Percentiles rank a stretch among this genome's conserved stretches.
Conservation (phyloP, 306 rosid genomes). For the Quercus rubra region DNA sequence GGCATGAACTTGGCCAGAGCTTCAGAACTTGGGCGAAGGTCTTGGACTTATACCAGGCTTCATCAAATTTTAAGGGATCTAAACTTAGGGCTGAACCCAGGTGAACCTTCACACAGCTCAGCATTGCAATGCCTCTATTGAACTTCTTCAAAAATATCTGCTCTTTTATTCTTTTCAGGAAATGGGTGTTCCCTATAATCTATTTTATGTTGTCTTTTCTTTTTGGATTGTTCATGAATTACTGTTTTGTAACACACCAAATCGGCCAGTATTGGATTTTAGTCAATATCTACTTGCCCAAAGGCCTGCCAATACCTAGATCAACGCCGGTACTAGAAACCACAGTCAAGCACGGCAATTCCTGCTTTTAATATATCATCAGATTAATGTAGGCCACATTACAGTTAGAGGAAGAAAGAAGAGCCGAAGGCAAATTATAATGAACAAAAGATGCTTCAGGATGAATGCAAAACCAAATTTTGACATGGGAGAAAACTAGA, state of each 20-base stretch:
- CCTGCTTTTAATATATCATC: neutral
- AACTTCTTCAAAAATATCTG: neutral
- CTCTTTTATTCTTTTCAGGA: neutral
- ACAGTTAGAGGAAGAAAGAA: neutral
- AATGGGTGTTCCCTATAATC: neutral
- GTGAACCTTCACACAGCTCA: neutral
- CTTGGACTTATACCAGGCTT: neutral
- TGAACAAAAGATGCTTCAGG: neutral
- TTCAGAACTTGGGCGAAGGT: neutral
- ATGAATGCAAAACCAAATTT: neutral
- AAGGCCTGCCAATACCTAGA: neutral
- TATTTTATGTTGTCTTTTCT: neutral
- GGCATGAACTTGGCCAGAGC: neutral
- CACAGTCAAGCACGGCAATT: neutral
- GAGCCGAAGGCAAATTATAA: neutral
- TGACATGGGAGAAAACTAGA: neutral
- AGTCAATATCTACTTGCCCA: neutral
- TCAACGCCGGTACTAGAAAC: neutral
- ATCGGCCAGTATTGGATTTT: neutral
- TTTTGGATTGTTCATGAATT: neutral
- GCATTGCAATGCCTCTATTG: neutral
- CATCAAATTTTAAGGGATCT: neutral
- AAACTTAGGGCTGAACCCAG: neutral
- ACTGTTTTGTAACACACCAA: neutral
- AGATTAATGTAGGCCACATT: neutral